Evolutionary conservation across 2,329 filamentous ascomycete genomes (phyloP), one percentile per base, ranked within the genome.

Genomic region (Arthroderma uncinatum): DNA sequence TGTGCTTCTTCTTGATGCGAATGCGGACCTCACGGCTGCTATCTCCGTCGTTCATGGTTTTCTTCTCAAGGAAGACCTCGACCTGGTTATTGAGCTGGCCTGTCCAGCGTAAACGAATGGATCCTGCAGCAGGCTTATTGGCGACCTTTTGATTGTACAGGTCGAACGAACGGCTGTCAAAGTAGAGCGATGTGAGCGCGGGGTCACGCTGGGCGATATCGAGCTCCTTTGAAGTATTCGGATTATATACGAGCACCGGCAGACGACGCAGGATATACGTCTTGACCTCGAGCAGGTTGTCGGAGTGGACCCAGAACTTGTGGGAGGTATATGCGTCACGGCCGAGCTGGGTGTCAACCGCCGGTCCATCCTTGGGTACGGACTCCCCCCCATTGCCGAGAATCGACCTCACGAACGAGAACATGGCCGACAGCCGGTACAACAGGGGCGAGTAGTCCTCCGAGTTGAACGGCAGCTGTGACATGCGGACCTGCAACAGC

Each of bases 271-370:
- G 81, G 60, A 98, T 94, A 66, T 89, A 84, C 4, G 93, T 97
- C 79, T 97, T 96, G 70, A 97, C 89, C 75, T 98, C 93, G 64
- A 97, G 83, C 28, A 97, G 78, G 73, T 98, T 97, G 66, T 98
- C 93, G 33, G 84, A 82, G 70, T 98, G 93, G 4, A 98, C 86
- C 93, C 93, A 98, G 76, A 95, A 96, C 73, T 95, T 96, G 73
- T 92, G 83, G 2, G 90, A 89, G 19, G 82, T 88, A 70, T 94
- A 95, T 58, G 79, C 79, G 70, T 91, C 88, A 58, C 73, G 74
- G 60, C 78, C 76, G 56, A 74, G 70, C 42, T 76, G 74, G 10
- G 73, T 75, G 58, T 77, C 73, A 19, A 69, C 70, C 55, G 67
- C 68, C 56, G 73, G 68, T 19, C 68, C 61, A 60, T 78, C 76